Conservation (phyloP, 345 rosid genomes). For the Xanthoceras sorbifolium region DNA sequence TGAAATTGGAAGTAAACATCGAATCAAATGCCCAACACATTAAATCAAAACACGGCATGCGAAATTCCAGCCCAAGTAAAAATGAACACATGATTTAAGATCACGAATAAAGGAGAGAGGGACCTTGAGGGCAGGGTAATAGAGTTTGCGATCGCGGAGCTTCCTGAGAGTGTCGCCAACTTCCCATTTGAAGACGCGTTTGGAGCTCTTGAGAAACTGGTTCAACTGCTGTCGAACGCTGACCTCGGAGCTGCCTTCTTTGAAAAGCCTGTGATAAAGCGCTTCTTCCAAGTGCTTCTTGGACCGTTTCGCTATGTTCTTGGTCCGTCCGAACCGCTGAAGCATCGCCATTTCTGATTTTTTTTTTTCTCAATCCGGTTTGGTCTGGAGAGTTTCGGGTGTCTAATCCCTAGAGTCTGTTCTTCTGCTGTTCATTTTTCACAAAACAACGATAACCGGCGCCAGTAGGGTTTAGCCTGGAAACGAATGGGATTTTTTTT, state of each 20-base stretch:
- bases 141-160: conserved; percentile 74
- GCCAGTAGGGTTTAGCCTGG: background rate
- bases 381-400: background rate
- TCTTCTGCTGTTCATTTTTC: background rate
- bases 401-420: background rate
- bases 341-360: conserved; percentile 51
- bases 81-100: background rate
- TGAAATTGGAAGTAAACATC: background rate
- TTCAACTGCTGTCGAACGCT: conserved; percentile 73
- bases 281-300: conserved; percentile 89
- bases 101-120: background rate
- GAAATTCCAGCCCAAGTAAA: background rate
- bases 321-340: conserved; percentile 67
- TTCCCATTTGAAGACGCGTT: conserved; percentile 96
- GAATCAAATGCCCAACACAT: background rate
- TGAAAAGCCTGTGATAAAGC: conserved; percentile 68
- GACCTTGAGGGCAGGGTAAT: conserved; percentile 90
- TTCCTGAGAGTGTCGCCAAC: conserved; percentile 81
- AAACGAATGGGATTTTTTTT: too few relatives aligned
- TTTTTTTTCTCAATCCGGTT: background rate
- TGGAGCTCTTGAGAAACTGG: conserved; percentile 74
- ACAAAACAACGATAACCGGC: background rate
- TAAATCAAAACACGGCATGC: background rate
- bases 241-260: conserved; percentile 67
- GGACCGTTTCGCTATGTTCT: conserved; percentile 60